Evolutionary conservation across 2,329 filamentous ascomycete species (phyloP), one percentile per base, ranked within the genome.

Genomic region (Pseudopithomyces chartarum): DNA sequence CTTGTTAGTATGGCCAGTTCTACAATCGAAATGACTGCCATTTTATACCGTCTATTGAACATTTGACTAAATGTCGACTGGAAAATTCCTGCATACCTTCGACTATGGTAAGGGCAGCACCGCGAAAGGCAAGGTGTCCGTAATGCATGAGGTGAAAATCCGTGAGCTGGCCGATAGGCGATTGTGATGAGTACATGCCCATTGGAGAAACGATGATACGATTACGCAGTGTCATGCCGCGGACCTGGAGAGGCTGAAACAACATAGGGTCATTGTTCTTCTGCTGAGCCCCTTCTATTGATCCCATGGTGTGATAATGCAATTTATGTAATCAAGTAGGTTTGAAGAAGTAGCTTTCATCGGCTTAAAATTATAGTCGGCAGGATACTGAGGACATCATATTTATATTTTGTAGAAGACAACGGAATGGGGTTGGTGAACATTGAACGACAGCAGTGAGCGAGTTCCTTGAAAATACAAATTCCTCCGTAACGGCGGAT

Each of bases 121-220:
- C 65, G 23, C 65, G 64, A 39, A 66, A 51, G 7, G 62, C 59
- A 29, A 61, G 60, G 15, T 65, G 58, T 5, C 62, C 63, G 22
- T 64, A 49, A 17, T 64, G 62, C 13, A 57, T 57, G n/a, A 66
- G 49, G 45, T 68, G 64, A 43, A 60, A 68, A 19, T 53, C 48
- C 13, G 60, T 66, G n/a, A 64, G 46, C 12, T 55, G 34, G 12
- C 64, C 65, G 19, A 69, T 65, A 32, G 67, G 33, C 6, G 56
- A 54, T 29, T 29, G 26, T 10, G 60, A 54, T 26, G 48, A 55
- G 54, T 64, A 66, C 51, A 63, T 60, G 34, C 64, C 64, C 59
- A 68, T 62, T 12, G 65, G 64, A 8, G 64, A 56, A 17, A 68
- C 59, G 17, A 66, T 39, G 23, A 66, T 64, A 36, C 65, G 61